Percentiles rank a stretch among this genome's conserved stretches.
These are phyloP conservation scores for Zymoseptoria pseudotritici DNA, from an alignment of 2,329 filamentous ascomycete species.

Conservation along the genomic window DNA sequence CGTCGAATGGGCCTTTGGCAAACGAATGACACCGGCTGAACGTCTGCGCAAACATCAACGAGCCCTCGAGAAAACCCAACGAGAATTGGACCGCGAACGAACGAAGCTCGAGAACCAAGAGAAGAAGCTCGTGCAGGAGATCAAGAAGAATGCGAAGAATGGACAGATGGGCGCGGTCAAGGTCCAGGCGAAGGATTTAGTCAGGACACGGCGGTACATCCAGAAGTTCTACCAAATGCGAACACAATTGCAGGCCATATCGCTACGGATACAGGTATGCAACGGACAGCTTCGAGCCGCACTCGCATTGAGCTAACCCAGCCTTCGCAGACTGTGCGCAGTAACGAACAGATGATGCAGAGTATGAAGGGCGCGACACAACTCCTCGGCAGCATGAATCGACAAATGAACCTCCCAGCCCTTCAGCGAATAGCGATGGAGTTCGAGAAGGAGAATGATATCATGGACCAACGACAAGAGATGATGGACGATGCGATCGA, in stretches of 20 bases:
- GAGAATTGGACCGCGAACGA: slow-evolving; percentile 89
- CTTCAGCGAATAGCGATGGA: slow-evolving; percentile 97
- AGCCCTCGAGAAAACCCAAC: slow-evolving; percentile 92
- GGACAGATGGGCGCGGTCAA: slow-evolving; percentile 97
- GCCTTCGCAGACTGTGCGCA: slow-evolving; percentile 70
- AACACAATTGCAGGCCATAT: slow-evolving; percentile 93
- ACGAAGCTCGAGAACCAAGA: slow-evolving; percentile 97
- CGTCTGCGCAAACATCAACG: slow-evolving; percentile 89
- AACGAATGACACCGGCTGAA: slow-evolving; percentile 96
- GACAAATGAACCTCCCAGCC: slow-evolving; percentile 92
- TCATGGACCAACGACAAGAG: slow-evolving; percentile 97
- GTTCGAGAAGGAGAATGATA: slow-evolving; percentile 96
- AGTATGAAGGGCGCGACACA: slow-evolving; percentile 97
- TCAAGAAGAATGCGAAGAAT: slow-evolving; percentile 97
- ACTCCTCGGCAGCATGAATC: slow-evolving; percentile 92
- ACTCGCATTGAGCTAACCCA: not conserved
- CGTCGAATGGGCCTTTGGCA: slow-evolving; percentile 97
- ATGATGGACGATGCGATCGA: slow-evolving; percentile 99
- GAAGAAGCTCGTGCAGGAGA: slow-evolving; percentile 91
- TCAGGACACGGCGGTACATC: slow-evolving; percentile 88
- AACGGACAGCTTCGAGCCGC: too few relatives aligned
- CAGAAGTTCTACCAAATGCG: slow-evolving; percentile 99
- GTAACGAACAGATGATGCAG: slow-evolving; percentile 99
- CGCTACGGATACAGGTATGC: slow-evolving; percentile 78
- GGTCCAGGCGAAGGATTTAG: slow-evolving; percentile 95